These are phyloP conservation scores for Phialophora tarda DNA, from an alignment of 2,329 filamentous ascomycete species.

Conservation along the genomic window DNA sequence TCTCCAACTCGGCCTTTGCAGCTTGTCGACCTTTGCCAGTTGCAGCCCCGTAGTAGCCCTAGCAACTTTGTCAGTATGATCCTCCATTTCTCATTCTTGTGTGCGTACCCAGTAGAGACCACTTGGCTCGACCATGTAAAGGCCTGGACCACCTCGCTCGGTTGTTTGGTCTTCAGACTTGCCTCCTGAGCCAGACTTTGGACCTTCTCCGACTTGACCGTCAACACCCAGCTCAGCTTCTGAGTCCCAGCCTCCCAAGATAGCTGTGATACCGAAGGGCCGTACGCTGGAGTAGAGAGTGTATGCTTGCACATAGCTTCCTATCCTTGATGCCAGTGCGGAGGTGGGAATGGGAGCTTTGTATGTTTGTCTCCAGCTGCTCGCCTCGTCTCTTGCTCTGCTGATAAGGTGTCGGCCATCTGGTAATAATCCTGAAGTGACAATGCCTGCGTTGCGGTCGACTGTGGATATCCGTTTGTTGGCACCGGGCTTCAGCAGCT, in stretches of 20 bases:
- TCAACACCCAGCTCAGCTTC: conserved; percentile 85
- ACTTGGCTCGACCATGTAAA: conserved; percentile 99
- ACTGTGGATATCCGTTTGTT: conserved; percentile 98
- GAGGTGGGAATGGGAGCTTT: conserved; percentile 90
- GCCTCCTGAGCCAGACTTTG: conserved; percentile 78
- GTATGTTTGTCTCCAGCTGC: conserved; percentile 89
- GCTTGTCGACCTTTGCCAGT: conserved; percentile 96
- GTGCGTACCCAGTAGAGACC: conserved; percentile 84
- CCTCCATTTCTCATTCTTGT: conserved; percentile 8
- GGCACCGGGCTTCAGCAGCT: conserved; percentile 89
- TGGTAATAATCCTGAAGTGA: conserved; percentile 89
- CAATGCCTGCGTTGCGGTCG: conserved; percentile 90
- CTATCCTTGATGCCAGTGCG: conserved; percentile 89
- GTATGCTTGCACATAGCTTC: conserved; percentile 94
- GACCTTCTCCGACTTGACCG: conserved; percentile 85
- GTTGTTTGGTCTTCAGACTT: conserved; percentile 67
- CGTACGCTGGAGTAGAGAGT: conserved; percentile 96
- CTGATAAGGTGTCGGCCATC: conserved; percentile 95
- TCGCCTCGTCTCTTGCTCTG: conserved; percentile 90
- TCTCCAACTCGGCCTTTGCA: conserved; percentile 97
- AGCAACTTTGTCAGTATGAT: conserved; percentile 9
- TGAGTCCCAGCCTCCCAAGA: conserved; percentile 91
- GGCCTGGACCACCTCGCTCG: conserved; percentile 83
- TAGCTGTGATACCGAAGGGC: conserved; percentile 94
- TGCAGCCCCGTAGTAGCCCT: conserved; percentile 96